A percentile compares a stretch with the other conserved stretches of the same genome.
Conservation (phyloP, 164 flowering plant genomes). For the Nymphaea colorata region DNA sequence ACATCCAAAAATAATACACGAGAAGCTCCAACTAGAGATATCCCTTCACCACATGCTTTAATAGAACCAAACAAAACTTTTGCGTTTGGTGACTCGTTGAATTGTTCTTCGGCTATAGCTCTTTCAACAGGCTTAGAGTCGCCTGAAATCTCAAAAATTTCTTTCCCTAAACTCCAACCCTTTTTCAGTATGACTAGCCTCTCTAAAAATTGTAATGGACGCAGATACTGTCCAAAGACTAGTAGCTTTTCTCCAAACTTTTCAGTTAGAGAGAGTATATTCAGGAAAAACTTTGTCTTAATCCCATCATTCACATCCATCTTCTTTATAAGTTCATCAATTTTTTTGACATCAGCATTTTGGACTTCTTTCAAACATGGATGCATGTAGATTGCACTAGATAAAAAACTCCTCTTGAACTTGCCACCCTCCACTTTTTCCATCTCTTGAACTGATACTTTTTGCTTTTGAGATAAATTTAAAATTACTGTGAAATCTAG, state of each 20-base stretch:
- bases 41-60: slow-evolving; percentile 93
- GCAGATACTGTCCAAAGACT: slow-evolving; percentile 83
- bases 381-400: slow-evolving; percentile 64
- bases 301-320: slow-evolving; percentile 61
- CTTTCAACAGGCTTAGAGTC: slow-evolving; percentile 50
- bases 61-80: slow-evolving; percentile 80
- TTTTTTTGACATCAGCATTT: slow-evolving; percentile 10
- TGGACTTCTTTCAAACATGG: slow-evolving; percentile 36
- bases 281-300: slow-evolving; percentile 76
- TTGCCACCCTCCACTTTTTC: slow-evolving; percentile 20
- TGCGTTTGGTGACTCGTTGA: slow-evolving; percentile 67
- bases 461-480: slow-evolving; percentile 39
- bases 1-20: slow-evolving; percentile 70
- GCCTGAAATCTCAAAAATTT: slow-evolving; percentile 65
- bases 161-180: slow-evolving; percentile 56
- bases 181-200: slow-evolving; percentile 32
- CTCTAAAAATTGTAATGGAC: slow-evolving; percentile 72
- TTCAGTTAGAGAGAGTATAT: slow-evolving; percentile 49
- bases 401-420: slow-evolving; percentile 45
- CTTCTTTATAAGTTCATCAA: slow-evolving; percentile 30
- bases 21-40: slow-evolving; percentile 92
- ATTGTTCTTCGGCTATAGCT: slow-evolving; percentile 52
- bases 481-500: slow-evolving; percentile 66
- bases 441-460: slow-evolving; percentile 23
- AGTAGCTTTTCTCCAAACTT: slow-evolving; percentile 66